These are phyloP conservation scores for Rhynchospora breviuscula DNA, from an alignment of 176 grass and related monocot genomes.

Conservation along the genomic window DNA sequence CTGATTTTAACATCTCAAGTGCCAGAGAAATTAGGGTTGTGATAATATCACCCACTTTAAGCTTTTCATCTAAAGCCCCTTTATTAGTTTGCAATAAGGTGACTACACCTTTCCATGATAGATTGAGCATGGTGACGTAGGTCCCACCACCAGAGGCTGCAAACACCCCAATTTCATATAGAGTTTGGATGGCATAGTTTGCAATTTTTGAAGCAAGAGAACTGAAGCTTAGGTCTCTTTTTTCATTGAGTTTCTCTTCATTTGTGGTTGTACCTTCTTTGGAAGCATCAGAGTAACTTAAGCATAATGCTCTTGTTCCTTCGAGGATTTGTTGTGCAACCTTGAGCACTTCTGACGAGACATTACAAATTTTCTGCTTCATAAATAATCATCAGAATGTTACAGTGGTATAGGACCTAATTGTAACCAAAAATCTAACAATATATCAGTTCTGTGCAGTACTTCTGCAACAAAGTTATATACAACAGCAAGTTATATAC, in stretches of 20 bases:
- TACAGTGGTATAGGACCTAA: not conserved
- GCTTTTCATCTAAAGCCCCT: slow-evolving; percentile 52
- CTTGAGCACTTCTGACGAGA: slow-evolving; percentile 47
- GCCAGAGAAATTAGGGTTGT: slow-evolving; percentile 55
- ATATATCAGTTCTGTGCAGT: not conserved
- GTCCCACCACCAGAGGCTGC: slow-evolving; percentile 78
- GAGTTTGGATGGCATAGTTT: slow-evolving; percentile 47
- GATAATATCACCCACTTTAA: slow-evolving; percentile 61
- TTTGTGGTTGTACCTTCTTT: slow-evolving; percentile 33
- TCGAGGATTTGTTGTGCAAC: slow-evolving; percentile 65
- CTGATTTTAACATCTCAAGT: slow-evolving; percentile 56
- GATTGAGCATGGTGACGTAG: slow-evolving; percentile 64
- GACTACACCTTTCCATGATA: slow-evolving; percentile 87
- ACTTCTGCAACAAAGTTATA: not conserved
- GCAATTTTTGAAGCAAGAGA: slow-evolving; percentile 37
- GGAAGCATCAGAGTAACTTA: slow-evolving; percentile 46
- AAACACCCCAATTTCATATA: slow-evolving; percentile 67
- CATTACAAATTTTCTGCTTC: slow-evolving; percentile 55
- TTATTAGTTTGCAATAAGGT: slow-evolving; percentile 81
- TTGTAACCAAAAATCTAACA: not conserved
- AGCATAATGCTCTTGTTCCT: slow-evolving; percentile 62
- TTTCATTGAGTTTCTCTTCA: slow-evolving; percentile 29
- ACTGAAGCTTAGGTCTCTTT: slow-evolving; percentile 25
- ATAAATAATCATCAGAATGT: slow-evolving; percentile 10
- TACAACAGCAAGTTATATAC: not conserved